These are phyloP conservation scores for Ceratobasidium papillatum DNA, from an alignment of 1,284 basidiomycete species.

Conservation along the genomic window DNA sequence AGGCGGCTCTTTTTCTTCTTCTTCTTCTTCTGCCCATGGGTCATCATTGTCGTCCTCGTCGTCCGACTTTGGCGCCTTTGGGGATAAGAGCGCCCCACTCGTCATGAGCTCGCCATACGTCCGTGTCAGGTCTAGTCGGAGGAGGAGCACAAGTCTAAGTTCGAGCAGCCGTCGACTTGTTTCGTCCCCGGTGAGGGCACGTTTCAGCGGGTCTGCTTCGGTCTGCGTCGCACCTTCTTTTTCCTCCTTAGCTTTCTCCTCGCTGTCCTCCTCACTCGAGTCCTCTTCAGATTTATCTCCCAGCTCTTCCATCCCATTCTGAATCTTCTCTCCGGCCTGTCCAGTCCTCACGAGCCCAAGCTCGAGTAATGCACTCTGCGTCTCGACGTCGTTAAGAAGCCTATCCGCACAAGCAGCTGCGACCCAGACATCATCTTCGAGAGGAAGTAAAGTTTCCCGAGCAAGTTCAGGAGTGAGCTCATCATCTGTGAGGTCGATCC, in stretches of 20 bases:
- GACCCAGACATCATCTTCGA: slow-evolving; percentile 76
- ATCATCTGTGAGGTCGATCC: slow-evolving; percentile 64
- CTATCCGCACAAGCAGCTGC: slow-evolving; percentile 75
- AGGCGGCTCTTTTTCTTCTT: slow-evolving; percentile 50
- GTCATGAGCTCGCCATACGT: slow-evolving; percentile 59
- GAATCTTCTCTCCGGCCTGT: slow-evolving; percentile 59
- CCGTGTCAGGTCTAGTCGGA: slow-evolving; percentile 70
- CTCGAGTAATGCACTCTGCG: slow-evolving; percentile 67
- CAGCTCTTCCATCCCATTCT: slow-evolving; percentile 51
- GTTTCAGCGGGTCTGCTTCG: slow-evolving; percentile 8
- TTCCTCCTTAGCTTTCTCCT: slow-evolving; percentile 31
- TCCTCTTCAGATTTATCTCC: slow-evolving; percentile 45
- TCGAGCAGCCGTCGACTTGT: slow-evolving; percentile 29
- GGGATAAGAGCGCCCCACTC: not conserved
- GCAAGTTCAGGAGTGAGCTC: slow-evolving; percentile 63
- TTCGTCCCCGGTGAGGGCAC: slow-evolving; percentile 24
- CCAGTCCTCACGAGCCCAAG: slow-evolving; percentile 69
- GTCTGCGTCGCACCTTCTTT: not conserved
- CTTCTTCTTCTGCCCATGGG: slow-evolving; percentile 78
- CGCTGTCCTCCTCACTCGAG: slow-evolving; percentile 46
- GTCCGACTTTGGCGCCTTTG: slow-evolving; percentile 44
- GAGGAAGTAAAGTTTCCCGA: slow-evolving; percentile 58
- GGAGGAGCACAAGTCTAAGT: slow-evolving; percentile 57
- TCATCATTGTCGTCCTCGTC: slow-evolving; percentile 67
- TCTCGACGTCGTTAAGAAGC: slow-evolving; percentile 63